These are phyloP conservation scores for Drechslera avenae DNA, from an alignment of 2,329 filamentous ascomycete genomes.

Conservation along the genomic window DNA sequence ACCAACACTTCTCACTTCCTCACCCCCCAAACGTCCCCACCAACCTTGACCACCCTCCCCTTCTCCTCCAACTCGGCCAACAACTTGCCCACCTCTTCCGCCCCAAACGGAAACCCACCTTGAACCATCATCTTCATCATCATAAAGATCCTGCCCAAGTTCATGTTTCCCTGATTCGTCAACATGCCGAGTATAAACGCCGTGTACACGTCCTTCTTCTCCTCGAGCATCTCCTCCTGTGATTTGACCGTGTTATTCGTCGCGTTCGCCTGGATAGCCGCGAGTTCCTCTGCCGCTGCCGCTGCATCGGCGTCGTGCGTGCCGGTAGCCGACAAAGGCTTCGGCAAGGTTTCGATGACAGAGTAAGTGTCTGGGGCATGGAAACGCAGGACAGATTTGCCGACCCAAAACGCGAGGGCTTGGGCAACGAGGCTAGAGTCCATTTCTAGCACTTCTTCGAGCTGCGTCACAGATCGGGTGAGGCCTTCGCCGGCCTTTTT, in stretches of 20 bases:
- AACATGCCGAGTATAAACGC: conserved; percentile 95
- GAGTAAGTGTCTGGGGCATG: conserved; percentile 58
- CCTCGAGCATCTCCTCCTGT: conserved; percentile 65
- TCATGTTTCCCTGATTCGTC: conserved; percentile 88
- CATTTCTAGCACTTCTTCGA: conserved; percentile 67
- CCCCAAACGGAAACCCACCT: conserved; percentile 86
- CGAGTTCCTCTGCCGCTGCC: conserved; percentile 44
- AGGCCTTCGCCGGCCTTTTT: conserved; percentile 36
- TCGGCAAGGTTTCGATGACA: conserved; percentile 64
- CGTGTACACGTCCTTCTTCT: conserved; percentile 78
- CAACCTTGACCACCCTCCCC: conserved; percentile 37
- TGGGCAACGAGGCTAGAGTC: conserved; percentile 72
- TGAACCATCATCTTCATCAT: conserved; percentile 94
- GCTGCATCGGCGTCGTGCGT: conserved; percentile 41
- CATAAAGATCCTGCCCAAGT: conserved; percentile 79
- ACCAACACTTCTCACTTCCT: conserved; percentile 34
- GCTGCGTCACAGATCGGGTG: conserved; percentile 50
- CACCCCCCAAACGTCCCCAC: conserved; percentile 43
- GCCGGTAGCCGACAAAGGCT: conserved; percentile 31
- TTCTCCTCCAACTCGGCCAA: conserved; percentile 69
- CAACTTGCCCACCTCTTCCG: conserved; percentile 84
- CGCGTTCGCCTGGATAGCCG: conserved; percentile 46
- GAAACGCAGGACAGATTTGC: conserved; percentile 67
- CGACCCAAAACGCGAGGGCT: conserved; percentile 74
- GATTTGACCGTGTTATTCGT: conserved; percentile 58